These are phyloP conservation scores for Fusarium nisikadoi DNA, from an alignment of 2,329 filamentous ascomycete species.

Conservation along the genomic window DNA sequence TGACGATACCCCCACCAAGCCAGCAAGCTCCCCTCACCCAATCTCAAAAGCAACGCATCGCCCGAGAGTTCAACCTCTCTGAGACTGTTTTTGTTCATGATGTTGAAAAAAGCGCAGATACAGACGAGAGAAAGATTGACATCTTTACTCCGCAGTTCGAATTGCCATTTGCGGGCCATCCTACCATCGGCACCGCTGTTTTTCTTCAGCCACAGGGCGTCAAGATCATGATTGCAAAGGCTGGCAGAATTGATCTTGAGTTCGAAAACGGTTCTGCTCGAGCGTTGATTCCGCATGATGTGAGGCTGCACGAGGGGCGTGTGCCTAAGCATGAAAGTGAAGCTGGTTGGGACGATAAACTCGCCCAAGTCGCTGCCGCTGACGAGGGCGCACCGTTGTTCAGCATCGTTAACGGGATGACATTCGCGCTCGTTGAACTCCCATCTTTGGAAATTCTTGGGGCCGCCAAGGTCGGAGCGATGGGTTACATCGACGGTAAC, in stretches of 20 bases:
- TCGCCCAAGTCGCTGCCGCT: conserved; percentile 41
- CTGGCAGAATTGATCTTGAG: conserved; percentile 63
- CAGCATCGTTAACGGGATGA: conserved; percentile 78
- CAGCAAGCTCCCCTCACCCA: conserved; percentile 50
- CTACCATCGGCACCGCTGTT: conserved; percentile 66
- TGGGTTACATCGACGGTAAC: conserved; percentile 46
- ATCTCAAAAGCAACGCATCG: conserved; percentile 65
- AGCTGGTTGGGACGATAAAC: conserved; percentile 30
- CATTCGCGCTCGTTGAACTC: conserved; percentile 72
- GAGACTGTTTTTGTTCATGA: conserved; percentile 72
- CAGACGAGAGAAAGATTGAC: conserved; percentile 56
- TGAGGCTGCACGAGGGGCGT: conserved; percentile 65
- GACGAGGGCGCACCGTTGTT: conserved; percentile 59
- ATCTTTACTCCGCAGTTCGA: conserved; percentile 68
- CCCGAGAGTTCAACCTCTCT: conserved; percentile 70
- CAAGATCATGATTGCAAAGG: conserved; percentile 61
- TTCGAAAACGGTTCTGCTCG: conserved; percentile 57
- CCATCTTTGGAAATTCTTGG: conserved; percentile 68
- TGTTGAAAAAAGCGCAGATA: conserved; percentile 40
- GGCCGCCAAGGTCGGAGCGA: conserved; percentile 47
- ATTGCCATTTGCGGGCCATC: conserved; percentile 70
- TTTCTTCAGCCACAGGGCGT: conserved; percentile 55
- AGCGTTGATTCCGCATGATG: conserved; percentile 72
- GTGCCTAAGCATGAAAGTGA: conserved; percentile 44
- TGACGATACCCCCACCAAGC: conserved; percentile 59